Percentiles rank a stretch among this genome's conserved stretches.
These are phyloP conservation scores for Acmispon strigosus DNA, from an alignment of 306 rosid genomes.

Conservation along the genomic window DNA sequence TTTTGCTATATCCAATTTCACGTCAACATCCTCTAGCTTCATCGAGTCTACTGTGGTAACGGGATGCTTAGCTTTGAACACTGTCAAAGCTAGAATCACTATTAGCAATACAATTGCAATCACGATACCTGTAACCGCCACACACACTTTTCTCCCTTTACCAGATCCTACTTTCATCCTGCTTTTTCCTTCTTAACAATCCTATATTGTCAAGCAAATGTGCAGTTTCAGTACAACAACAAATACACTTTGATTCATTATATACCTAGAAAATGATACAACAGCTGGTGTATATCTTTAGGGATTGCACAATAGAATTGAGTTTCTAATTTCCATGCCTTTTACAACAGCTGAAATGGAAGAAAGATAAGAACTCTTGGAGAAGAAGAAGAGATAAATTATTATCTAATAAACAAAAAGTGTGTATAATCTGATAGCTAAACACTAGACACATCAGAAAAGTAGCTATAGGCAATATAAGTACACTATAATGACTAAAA, in stretches of 20 bases:
- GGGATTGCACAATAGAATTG: background rate
- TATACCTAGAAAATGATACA: background rate
- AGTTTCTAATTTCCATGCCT: background rate
- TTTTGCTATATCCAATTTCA: conserved; percentile 28
- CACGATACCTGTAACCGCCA: conserved; percentile 15
- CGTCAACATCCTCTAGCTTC: conserved; percentile 32
- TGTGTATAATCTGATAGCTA: background rate
- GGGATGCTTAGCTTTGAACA: conserved; percentile 70
- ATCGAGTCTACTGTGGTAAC: conserved; percentile 30
- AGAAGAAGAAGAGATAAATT: background rate
- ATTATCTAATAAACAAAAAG: background rate
- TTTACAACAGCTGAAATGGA: background rate
- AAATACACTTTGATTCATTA: background rate
- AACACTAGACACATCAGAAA: background rate
- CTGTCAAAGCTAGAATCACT: conserved; percentile 54
- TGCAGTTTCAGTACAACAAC: background rate
- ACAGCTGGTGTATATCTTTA: background rate
- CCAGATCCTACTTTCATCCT: conserved; percentile 28
- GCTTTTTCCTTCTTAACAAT: background rate
- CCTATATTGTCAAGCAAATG: conserved; percentile 17
- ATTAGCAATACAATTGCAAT: conserved; percentile 19
- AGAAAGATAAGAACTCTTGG: background rate
- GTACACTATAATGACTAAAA: background rate
- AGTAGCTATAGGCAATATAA: background rate
- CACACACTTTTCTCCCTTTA: conserved; percentile 32